phyloP scores from a whole-genome alignment of 495 filamentous ascomycete species.

The Staphylotrichum longicolle region DNA sequence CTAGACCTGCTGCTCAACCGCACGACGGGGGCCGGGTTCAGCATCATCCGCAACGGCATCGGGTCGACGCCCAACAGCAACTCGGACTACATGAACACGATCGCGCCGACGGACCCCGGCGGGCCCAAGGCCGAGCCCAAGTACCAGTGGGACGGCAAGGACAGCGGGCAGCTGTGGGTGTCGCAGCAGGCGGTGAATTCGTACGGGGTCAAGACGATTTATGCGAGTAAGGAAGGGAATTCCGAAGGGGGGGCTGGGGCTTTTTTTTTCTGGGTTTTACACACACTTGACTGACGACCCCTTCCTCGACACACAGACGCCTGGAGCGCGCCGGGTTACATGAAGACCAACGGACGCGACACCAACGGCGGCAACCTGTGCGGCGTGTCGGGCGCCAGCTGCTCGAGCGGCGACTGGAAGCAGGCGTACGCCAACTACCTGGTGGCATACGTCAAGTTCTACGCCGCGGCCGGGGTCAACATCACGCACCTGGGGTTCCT shows the following conservation, averaged over 20 bases:
- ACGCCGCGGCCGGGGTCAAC: slow-evolving; percentile 49
- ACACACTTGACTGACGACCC: neutral
- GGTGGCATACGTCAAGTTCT: slow-evolving; percentile 52
- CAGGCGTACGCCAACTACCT: slow-evolving; percentile 57
- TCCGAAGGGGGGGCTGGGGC: neutral
- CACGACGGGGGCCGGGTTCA: slow-evolving; percentile 51
- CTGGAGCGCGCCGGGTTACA: slow-evolving; percentile 49
- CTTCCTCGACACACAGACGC: slow-evolving; percentile 26
- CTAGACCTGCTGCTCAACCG: slow-evolving; percentile 54
- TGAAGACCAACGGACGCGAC: slow-evolving; percentile 55
- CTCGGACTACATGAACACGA: slow-evolving; percentile 49
- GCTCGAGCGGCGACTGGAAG: slow-evolving; percentile 52
- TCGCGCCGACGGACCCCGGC: slow-evolving; percentile 48
- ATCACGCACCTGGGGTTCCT: slow-evolving; percentile 51
- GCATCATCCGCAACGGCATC: slow-evolving; percentile 57
- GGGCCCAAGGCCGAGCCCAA: slow-evolving; percentile 39
- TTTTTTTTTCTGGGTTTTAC: too few relatives aligned
- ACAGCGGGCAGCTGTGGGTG: slow-evolving; percentile 53
- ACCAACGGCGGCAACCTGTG: slow-evolving; percentile 55
- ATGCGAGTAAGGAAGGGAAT: slow-evolving; percentile 41
- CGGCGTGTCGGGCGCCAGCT: slow-evolving; percentile 46
- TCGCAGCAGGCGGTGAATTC: slow-evolving; percentile 48
- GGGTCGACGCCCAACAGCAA: slow-evolving; percentile 47
- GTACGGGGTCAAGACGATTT: slow-evolving; percentile 51
- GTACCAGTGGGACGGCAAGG: slow-evolving; percentile 53